Percentiles rank a stretch among this genome's conserved stretches.
These are phyloP conservation scores for Lodderomyces elongisporus DNA, from an alignment of 1,139 yeast species.

Conservation along the genomic window DNA sequence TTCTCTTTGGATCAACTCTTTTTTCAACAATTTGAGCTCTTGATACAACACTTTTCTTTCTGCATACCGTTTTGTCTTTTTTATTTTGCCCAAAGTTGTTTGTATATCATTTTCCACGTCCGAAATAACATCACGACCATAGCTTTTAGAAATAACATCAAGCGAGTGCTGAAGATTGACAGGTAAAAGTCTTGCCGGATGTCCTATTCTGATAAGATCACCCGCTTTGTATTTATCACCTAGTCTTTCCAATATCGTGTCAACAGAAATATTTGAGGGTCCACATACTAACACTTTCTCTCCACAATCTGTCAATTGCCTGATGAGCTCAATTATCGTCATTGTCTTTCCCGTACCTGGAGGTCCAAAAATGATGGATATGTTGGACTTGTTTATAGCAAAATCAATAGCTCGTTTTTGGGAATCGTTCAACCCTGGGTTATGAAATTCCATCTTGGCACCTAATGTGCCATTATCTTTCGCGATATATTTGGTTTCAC, in stretches of 20 bases:
- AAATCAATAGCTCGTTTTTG: constrained; percentile 48
- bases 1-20: constrained; percentile 67
- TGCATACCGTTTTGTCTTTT: constrained; percentile 59
- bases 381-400: constrained; percentile 35
- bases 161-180: constrained; percentile 66
- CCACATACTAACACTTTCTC: constrained; percentile 86
- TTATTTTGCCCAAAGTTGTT: constrained; percentile 49
- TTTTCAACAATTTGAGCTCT: constrained; percentile 63
- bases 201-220: constrained; percentile 76
- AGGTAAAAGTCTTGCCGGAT: constrained; percentile 79
- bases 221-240: constrained; percentile 25
- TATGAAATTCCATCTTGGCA: constrained; percentile 29
- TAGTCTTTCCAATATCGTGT: constrained; percentile 79
- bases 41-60: constrained; percentile 66
- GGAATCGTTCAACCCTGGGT: constrained; percentile 57
- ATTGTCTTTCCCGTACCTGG: constrained; percentile 63
- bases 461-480: constrained; percentile 8
- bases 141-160: constrained; percentile 59
- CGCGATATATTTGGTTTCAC: constrained; percentile 30
- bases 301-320: constrained; percentile 60
- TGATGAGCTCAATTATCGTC: constrained; percentile 78
- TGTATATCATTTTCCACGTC: constrained; percentile 74
- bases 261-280: constrained; percentile 93
- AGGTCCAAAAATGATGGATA: constrained; percentile 47
- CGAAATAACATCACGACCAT: constrained; percentile 50